Conservation (phyloP, 139 green algal species). For the Dunaliella primolecta region DNA sequence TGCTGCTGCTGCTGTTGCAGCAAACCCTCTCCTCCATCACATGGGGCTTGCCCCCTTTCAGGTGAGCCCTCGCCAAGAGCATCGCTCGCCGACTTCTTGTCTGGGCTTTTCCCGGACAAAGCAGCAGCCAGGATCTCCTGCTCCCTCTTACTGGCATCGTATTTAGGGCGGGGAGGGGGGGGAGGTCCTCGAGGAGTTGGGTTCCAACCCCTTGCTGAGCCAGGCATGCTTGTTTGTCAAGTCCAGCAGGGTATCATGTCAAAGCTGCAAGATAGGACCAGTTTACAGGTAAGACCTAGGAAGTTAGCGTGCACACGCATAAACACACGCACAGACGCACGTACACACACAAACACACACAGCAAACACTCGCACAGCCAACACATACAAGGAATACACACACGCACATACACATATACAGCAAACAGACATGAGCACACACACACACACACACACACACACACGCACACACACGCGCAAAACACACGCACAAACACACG, state of each 20-base stretch:
- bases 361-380: too few species aligned
- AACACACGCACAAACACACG: too few species aligned
- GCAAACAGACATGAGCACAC: too few species aligned
- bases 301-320: background rate
- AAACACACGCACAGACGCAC: background rate
- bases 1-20: background rate
- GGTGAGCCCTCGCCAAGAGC: background rate
- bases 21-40: background rate
- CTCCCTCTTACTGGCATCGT: background rate
- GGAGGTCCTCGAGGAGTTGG: too few species aligned
- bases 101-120: background rate
- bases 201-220: background rate
- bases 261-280: background rate
- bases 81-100: background rate
- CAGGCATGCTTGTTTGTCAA: background rate
- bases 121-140: background rate
- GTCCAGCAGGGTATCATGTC: background rate
- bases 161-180: background rate
- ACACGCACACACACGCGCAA: too few species aligned
- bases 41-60: background rate
- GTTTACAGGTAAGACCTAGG: background rate
- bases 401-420: too few species aligned
- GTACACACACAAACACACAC: too few species aligned
- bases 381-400: too few species aligned
- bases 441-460: too few species aligned